Evolutionary conservation across 1,284 basidiomycete species (phyloP), one percentile per base, ranked within the genome.

Genomic region (Malassezia restricta): DNA sequence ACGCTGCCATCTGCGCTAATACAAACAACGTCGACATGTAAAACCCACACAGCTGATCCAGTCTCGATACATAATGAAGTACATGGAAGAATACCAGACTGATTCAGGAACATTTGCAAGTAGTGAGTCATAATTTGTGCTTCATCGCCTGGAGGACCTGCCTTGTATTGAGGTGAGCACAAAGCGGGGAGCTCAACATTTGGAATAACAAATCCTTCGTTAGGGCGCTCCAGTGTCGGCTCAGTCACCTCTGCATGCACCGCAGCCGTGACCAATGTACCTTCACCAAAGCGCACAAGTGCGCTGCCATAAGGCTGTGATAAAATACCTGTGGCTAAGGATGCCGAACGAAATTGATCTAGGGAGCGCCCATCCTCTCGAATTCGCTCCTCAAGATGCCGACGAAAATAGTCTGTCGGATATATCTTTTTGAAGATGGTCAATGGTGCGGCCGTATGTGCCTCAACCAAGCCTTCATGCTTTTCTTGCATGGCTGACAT

Each of bases 1-100:
- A 81, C 85, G 67, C 95, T 95, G 8, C 92, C 92, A 72, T 98
- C 91, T 65, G 90, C 92, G 75, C 92, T 95, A 64, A 98, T 85
- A 74, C 90, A 95, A 5, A 85, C 86, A 29, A 88, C 82, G 61
- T 98, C 92, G 59, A 96, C 79, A 73, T 95, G 95, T 14, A 98
- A 77, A 24, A 84, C 83, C 89, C 90, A 98, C 0, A 79, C 89
- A 0, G 87, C 79, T 72, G 84, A 86, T 3, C 82, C 83, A 0
- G 81, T 79, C 15, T 84, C 78, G 47, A 98, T 94, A 65, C 83
- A 84, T 1, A 98, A 79, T 0, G 82, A 81, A 0, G 78, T 73
- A 0, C 83, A 78, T 0, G 85, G 76, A 0, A 98, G 58, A 1
- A 54, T 42, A n/a, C 49, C 51, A 12, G 66, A 59, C 33, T 55